phyloP scores from a whole-genome alignment of 208 protist species.

The Crithidia sp. region DNA sequence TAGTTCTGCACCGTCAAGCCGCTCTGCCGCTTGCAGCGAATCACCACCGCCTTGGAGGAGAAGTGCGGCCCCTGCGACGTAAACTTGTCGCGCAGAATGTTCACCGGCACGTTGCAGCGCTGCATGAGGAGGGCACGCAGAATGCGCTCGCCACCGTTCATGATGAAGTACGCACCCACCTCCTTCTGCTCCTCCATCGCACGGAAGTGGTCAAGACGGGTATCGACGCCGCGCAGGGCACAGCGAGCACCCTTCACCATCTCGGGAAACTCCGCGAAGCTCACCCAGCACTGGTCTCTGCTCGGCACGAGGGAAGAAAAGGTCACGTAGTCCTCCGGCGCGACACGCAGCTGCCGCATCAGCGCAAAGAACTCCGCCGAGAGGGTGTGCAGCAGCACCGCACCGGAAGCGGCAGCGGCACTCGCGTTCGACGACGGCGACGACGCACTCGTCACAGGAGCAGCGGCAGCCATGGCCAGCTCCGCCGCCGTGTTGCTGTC shows the following conservation, averaged over 20 bases:
- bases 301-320: conserved; percentile 82
- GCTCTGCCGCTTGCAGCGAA: conserved; percentile 95
- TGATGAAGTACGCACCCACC: conserved; percentile 99
- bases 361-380: conserved; percentile 69
- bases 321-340: conserved; percentile 47
- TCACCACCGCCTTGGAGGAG: conserved; percentile 94
- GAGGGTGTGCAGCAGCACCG: conserved; percentile 57
- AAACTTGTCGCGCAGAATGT: conserved; percentile 92
- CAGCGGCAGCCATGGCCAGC: conserved; percentile 12
- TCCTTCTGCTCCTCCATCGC: conserved; percentile 95
- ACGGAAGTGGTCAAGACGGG: conserved; percentile 70
- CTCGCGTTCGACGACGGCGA: not conserved
- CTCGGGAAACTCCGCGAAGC: conserved; percentile 82
- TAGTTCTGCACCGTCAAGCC: conserved; percentile 94
- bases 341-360: conserved; percentile 67
- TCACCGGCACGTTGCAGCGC: conserved; percentile 95
- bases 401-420: conserved; percentile 7
- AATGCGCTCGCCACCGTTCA: conserved; percentile 98
- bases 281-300: conserved; percentile 76
- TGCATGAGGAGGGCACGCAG: conserved; percentile 96
- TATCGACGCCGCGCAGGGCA: conserved; percentile 70
- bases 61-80: conserved; percentile 92
- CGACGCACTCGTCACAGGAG: not conserved
- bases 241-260: conserved; percentile 86
- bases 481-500: conserved; percentile 28